A percentile compares a stretch with the other conserved stretches of the same genome.
phyloP scores from a whole-genome alignment of 495 filamentous ascomycete species.

The Aspergillus sclerotioniger region DNA sequence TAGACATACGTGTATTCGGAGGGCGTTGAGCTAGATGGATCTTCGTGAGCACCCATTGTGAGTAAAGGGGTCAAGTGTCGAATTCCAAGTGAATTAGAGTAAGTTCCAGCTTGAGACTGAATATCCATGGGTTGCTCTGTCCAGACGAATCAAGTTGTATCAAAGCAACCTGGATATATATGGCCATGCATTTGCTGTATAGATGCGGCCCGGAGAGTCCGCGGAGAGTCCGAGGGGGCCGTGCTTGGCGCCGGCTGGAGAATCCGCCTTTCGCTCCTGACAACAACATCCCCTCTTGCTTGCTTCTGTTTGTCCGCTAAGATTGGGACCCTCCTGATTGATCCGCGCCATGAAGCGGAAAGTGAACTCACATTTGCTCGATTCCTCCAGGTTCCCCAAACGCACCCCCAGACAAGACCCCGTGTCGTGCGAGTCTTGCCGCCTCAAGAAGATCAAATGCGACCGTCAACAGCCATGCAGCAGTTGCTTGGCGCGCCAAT shows the following conservation, averaged over 20 bases:
- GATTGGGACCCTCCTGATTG: neutral
- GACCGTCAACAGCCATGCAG: conserved; percentile 44
- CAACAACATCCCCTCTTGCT: neutral
- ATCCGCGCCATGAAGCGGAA: conserved; percentile 31
- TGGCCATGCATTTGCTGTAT: neutral
- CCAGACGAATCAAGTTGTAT: too few species aligned
- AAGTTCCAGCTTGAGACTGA: neutral
- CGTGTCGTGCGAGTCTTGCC: conserved; percentile 47
- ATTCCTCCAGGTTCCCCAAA: conserved; percentile 16
- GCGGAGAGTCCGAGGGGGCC: conserved; percentile 23
- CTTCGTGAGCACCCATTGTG: conserved; percentile 8
- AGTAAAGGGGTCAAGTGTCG: neutral
- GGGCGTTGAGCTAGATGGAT: neutral
- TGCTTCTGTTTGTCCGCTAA: too few species aligned
- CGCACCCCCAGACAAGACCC: conserved; percentile 43
- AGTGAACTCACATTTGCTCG: neutral
- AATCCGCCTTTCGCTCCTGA: neutral
- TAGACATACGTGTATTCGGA: conserved; percentile 29
- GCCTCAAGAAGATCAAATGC: conserved; percentile 47
- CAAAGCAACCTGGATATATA: too few species aligned
- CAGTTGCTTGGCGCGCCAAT: conserved; percentile 39
- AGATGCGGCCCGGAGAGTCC: conserved; percentile 23
- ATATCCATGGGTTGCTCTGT: neutral
- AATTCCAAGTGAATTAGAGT: too few species aligned
- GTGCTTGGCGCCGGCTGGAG: too few species aligned